Evolutionary conservation across 2,329 filamentous ascomycete species (phyloP).

Genomic region (Elsinoe necatrix): DNA sequence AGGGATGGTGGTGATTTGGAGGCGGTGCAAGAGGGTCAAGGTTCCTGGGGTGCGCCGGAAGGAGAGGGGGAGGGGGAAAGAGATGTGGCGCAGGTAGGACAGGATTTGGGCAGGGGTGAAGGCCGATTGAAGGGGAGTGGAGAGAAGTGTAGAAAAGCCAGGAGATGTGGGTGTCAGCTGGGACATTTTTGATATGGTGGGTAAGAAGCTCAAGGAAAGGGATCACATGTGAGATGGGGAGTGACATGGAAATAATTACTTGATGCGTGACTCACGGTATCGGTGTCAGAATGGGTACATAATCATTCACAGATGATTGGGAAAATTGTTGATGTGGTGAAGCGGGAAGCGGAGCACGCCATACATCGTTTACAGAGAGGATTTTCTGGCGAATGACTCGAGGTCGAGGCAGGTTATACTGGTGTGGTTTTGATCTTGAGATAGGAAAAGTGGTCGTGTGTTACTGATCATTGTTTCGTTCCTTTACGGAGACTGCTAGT

Average conservation of each 20-base stretch:
- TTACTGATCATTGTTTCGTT: not conserved
- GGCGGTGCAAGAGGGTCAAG: constrained; percentile 14
- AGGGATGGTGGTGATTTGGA: constrained; percentile 41
- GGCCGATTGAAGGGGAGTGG: not conserved
- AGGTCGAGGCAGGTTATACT: no score
- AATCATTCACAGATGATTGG: not conserved
- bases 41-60: not conserved
- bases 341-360: constrained; percentile 9
- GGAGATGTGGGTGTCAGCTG: not conserved
- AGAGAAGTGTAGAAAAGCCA: not conserved
- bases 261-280: not conserved
- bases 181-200: not conserved
- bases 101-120: constrained; percentile 6
- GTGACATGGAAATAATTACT: not conserved
- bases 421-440: no score
- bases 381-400: no score
- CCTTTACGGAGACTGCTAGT: not conserved
- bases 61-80: constrained; percentile 3
- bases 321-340: not conserved
- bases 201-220: no score
- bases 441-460: not conserved
- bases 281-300: not conserved
- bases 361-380: not conserved
- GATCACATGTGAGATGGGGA: not conserved
- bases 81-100: constrained; percentile 4